phyloP scores from a whole-genome alignment of 2,329 filamentous ascomycete species.

The Talaromyces sp. region DNA sequence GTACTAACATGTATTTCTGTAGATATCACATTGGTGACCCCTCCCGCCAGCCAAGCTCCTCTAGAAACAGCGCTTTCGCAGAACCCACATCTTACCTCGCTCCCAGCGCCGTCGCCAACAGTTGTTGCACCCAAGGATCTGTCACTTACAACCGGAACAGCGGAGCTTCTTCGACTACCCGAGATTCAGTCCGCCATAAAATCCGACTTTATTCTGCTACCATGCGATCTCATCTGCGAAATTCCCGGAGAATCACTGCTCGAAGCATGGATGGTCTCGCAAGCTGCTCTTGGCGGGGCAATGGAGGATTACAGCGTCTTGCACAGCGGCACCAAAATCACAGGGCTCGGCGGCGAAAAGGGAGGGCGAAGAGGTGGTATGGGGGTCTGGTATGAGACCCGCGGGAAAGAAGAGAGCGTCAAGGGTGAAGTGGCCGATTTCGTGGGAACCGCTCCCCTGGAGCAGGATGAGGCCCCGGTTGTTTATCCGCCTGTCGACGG shows the following conservation, averaged over 20 bases:
- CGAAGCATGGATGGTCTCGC: conserved; percentile 87
- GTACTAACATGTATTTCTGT: not conserved
- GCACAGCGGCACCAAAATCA: conserved; percentile 36
- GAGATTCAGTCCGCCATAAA: conserved; percentile 74
- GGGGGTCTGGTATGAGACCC: conserved; percentile 87
- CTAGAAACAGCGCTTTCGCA: conserved; percentile 43
- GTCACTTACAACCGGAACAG: conserved; percentile 80
- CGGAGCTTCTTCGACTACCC: conserved; percentile 76
- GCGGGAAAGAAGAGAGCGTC: conserved; percentile 61
- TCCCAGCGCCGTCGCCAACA: conserved; percentile 48
- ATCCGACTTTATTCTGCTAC: conserved; percentile 81
- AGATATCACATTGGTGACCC: conserved; percentile 46
- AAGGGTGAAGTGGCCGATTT: conserved; percentile 95
- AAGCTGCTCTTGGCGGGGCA: conserved; percentile 57
- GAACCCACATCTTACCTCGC: conserved; percentile 45
- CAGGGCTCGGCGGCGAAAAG: conserved; percentile 49
- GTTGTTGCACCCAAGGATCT: conserved; percentile 72
- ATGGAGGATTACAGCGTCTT: conserved; percentile 33
- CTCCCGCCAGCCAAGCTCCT: conserved; percentile 36
- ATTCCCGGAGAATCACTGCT: conserved; percentile 74
- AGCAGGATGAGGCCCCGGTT: conserved; percentile 43
- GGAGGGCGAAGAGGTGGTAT: conserved; percentile 68
- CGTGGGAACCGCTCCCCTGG: conserved; percentile 67
- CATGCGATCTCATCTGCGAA: conserved; percentile 90
- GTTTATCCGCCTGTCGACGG: conserved; percentile 48